These are phyloP conservation scores for Halophytophthora batemanensis DNA, from an alignment of 352 stramenopile species.

Conservation along the genomic window DNA sequence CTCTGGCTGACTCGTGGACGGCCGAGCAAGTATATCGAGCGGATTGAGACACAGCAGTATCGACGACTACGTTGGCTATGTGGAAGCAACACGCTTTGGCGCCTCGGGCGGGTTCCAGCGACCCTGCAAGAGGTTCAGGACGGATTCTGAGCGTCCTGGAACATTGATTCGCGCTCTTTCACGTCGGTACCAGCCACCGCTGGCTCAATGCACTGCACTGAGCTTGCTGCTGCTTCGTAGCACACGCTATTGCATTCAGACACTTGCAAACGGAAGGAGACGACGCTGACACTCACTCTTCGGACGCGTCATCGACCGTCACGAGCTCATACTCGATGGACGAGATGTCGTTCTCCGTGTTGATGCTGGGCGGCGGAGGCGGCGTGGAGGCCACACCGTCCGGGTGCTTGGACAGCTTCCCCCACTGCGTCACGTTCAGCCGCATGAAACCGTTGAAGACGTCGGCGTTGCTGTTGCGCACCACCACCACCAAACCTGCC, in stretches of 20 bases:
- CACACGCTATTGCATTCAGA: background rate
- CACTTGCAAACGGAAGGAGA: constrained; percentile 4
- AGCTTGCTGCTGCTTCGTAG: too few relatives aligned
- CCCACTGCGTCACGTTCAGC: constrained; percentile 84
- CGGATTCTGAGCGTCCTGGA: too few relatives aligned
- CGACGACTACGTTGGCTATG: too few relatives aligned
- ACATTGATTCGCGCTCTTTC: too few relatives aligned
- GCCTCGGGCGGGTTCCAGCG: too few relatives aligned
- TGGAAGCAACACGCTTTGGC: too few relatives aligned
- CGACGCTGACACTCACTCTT: constrained; percentile 29
- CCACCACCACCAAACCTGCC: constrained; percentile 52
- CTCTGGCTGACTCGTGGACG: too few relatives aligned
- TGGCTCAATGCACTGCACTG: too few relatives aligned
- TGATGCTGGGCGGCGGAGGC: constrained; percentile 34
- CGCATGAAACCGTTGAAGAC: constrained; percentile 87
- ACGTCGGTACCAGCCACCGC: too few relatives aligned
- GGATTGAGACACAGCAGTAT: too few relatives aligned
- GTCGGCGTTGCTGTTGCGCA: constrained; percentile 81
- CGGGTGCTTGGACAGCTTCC: constrained; percentile 69
- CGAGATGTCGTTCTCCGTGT: constrained; percentile 75
- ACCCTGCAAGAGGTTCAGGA: too few relatives aligned
- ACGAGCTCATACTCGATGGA: constrained; percentile 83
- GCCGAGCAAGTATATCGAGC: too few relatives aligned
- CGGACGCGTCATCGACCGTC: constrained; percentile 53
- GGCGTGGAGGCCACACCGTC: constrained; percentile 76